Percentiles rank a stretch among this genome's conserved stretches.
Conservation (phyloP, 768 basidiomycete species). For the Kwoniella botswanensis region DNA sequence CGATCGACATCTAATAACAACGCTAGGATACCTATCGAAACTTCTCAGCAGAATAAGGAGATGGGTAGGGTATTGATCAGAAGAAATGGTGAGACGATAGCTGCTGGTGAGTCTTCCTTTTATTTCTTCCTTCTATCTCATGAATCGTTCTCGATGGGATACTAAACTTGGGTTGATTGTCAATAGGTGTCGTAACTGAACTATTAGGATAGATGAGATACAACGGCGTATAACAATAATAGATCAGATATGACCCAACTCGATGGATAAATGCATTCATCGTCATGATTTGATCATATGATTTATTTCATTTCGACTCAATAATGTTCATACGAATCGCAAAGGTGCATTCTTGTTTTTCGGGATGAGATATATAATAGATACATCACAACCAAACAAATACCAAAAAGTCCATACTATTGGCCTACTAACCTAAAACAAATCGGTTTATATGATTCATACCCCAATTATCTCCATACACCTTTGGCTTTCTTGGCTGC, state of each 20-base stretch:
- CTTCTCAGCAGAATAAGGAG: constrained; percentile 85
- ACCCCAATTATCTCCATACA: constrained; percentile 10
- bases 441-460: neutral
- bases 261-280: too few species aligned
- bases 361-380: too few species aligned
- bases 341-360: too few species aligned
- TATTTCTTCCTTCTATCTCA: neutral
- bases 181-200: constrained; percentile 20
- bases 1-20: constrained; percentile 64
- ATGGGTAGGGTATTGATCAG: constrained; percentile 92
- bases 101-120: constrained; percentile 67
- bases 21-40: constrained; percentile 75
- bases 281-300: too few species aligned
- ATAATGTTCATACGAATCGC: too few species aligned
- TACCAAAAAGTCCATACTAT: too few species aligned
- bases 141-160: neutral
- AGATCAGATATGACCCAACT: too few species aligned
- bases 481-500: constrained; percentile 13
- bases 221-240: neutral
- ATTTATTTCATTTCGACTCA: too few species aligned
- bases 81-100: constrained; percentile 90
- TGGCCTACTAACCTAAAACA: too few species aligned
- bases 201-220: constrained; percentile 6
- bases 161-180: neutral
- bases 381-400: too few species aligned